phyloP scores from a whole-genome alignment of 441 rosid genomes.

The Gossypium lobatum region DNA sequence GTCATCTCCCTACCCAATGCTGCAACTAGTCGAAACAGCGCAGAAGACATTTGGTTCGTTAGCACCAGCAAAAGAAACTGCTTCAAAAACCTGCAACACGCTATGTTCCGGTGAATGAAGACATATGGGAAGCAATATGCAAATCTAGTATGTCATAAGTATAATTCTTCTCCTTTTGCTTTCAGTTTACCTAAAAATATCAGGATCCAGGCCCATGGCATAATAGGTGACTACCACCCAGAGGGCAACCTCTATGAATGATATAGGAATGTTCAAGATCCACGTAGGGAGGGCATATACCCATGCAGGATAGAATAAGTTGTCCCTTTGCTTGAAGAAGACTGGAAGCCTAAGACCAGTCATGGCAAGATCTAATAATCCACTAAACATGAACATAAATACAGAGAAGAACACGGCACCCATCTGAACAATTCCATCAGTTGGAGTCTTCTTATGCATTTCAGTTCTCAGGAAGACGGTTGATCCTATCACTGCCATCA shows the following conservation, averaged over 20 bases:
- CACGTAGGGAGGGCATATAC: conserved; percentile 62
- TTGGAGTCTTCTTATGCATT: conserved; percentile 24
- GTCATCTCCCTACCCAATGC: conserved; percentile 45
- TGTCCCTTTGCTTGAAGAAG: conserved; percentile 81
- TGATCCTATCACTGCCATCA: conserved; percentile 26
- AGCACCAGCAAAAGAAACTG: conserved; percentile 39
- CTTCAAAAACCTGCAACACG: conserved; percentile 35
- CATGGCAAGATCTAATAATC: conserved; percentile 61
- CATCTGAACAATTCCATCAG: conserved; percentile 48
- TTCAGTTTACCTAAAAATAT: conserved; percentile 38
- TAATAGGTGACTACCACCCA: conserved; percentile 58
- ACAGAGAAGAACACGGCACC: conserved; percentile 58
- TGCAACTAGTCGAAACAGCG: conserved; percentile 44
- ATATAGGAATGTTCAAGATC: conserved; percentile 53
- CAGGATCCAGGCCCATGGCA: conserved; percentile 51
- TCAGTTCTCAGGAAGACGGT: conserved; percentile 35
- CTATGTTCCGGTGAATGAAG: background rate
- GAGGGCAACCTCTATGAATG: conserved; percentile 45
- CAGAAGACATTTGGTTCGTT: conserved; percentile 48
- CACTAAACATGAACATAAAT: conserved; percentile 55
- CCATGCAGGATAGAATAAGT: conserved; percentile 80
- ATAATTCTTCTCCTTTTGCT: background rate
- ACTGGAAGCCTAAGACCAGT: conserved; percentile 77
- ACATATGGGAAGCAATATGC: background rate
- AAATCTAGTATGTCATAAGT: background rate